These are phyloP conservation scores for Leptosphaerulina australis DNA, from an alignment of 2,329 filamentous ascomycete species.

Conservation along the genomic window DNA sequence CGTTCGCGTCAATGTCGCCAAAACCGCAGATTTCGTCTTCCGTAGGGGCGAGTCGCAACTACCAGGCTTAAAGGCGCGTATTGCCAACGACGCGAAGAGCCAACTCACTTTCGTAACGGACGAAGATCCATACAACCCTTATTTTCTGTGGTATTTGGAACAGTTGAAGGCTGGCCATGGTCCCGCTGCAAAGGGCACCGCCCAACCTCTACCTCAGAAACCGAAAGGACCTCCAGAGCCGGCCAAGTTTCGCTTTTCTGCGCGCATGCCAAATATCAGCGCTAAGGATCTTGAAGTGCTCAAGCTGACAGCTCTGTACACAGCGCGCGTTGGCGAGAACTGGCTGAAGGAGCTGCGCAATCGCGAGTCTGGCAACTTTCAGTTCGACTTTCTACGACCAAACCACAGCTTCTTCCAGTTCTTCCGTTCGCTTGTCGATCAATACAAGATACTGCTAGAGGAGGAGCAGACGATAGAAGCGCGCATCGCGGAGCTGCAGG, in stretches of 20 bases:
- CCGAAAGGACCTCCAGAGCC: constrained; percentile 84
- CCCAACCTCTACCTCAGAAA: constrained; percentile 59
- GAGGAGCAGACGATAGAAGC: constrained; percentile 74
- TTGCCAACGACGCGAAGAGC: constrained; percentile 81
- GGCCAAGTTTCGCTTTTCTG: constrained; percentile 87
- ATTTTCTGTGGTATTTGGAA: constrained; percentile 86
- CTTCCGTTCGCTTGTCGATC: constrained; percentile 89
- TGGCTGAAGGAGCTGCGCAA: constrained; percentile 92
- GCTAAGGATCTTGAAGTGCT: constrained; percentile 83
- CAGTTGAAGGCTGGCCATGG: constrained; percentile 87
- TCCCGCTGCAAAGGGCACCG: constrained; percentile 50
- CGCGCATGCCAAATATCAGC: constrained; percentile 96
- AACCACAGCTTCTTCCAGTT: constrained; percentile 97
- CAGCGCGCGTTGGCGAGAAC: constrained; percentile 87
- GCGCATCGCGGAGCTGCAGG: constrained; percentile 73
- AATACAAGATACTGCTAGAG: constrained; percentile 83
- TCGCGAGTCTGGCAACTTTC: constrained; percentile 85
- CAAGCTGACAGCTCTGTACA: constrained; percentile 83
- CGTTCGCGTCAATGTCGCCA: constrained; percentile 85
- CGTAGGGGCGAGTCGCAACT: constrained; percentile 72
- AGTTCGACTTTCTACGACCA: constrained; percentile 94
- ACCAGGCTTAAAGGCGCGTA: constrained; percentile 83
- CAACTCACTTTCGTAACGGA: constrained; percentile 87
- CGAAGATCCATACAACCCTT: constrained; percentile 83
- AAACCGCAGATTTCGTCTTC: constrained; percentile 90